Conservation (phyloP, 371 early-diverging fungal species). For the Mycotypha africana region DNA sequence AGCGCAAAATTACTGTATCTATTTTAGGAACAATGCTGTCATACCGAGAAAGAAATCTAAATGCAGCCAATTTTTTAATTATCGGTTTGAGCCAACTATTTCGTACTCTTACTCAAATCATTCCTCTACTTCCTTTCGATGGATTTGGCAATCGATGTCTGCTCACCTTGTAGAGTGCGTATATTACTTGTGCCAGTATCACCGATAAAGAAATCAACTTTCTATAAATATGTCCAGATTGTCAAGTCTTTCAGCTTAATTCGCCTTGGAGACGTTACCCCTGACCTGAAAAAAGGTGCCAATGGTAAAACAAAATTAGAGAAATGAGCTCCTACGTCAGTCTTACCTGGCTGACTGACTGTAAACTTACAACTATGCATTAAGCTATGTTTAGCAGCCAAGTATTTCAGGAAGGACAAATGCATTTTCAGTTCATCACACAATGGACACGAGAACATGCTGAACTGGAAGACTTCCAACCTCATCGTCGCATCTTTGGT, state of each 20-base stretch:
- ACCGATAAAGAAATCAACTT: conserved; percentile 65
- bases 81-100: too few relatives aligned
- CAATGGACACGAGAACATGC: conserved; percentile 57
- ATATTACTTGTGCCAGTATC: conserved; percentile 74
- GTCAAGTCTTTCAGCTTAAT: conserved; percentile 57
- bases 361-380: neutral
- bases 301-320: conserved; percentile 26
- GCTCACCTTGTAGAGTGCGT: conserved; percentile 59
- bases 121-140: too few relatives aligned
- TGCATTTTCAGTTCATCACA: conserved; percentile 75
- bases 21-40: too few relatives aligned
- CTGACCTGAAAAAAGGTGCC: conserved; percentile 48
- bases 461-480: conserved; percentile 75
- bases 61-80: too few relatives aligned
- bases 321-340: too few relatives aligned
- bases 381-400: conserved; percentile 23
- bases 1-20: too few relatives aligned
- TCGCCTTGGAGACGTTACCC: conserved; percentile 56
- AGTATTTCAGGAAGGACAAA: conserved; percentile 62
- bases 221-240: conserved; percentile 63
- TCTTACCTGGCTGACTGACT: too few relatives aligned
- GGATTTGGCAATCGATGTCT: conserved; percentile 53
- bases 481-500: conserved; percentile 73
- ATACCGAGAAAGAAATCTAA: too few relatives aligned
- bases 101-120: too few relatives aligned